Percentiles rank a stretch among this genome's conserved stretches.
Evolutionary conservation across 2,329 filamentous ascomycete genomes (phyloP).

Genomic region (Exophiala dermatitidis): DNA sequence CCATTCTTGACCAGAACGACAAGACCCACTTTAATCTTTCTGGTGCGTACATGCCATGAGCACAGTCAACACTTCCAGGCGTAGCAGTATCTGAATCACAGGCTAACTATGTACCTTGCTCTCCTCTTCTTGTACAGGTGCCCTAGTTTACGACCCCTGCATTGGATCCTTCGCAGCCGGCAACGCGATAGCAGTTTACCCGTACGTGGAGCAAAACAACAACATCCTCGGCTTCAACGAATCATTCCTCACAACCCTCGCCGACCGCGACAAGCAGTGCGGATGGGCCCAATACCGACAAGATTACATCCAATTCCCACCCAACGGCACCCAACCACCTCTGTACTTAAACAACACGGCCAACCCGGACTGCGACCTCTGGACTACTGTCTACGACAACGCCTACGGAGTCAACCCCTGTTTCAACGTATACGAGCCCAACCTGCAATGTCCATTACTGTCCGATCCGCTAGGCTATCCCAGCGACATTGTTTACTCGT

Average conservation of each 20-base stretch:
- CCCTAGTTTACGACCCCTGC: constrained; percentile 21
- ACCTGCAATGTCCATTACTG: constrained; percentile 61
- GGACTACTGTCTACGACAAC: constrained; percentile 30
- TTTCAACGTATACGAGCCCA: constrained; percentile 68
- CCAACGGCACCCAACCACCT: constrained; percentile 19
- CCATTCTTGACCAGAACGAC: constrained; percentile 32
- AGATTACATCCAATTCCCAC: constrained; percentile 21
- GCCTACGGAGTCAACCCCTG: constrained; percentile 55
- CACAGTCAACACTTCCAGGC: too few relatives aligned
- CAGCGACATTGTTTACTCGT: constrained; percentile 54
- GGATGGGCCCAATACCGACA: constrained; percentile 20
- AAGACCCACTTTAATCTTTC: constrained; percentile 46
- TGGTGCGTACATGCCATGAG: constrained; percentile 30
- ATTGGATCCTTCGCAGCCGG: constrained; percentile 18
- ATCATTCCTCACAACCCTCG: constrained; percentile 13
- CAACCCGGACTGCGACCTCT: constrained; percentile 19
- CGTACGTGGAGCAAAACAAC: constrained; percentile 19
- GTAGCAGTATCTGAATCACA: not conserved
- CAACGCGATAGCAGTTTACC: constrained; percentile 12
- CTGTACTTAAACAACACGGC: constrained; percentile 18
- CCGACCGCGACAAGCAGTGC: constrained; percentile 14
- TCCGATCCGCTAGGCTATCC: constrained; percentile 66
- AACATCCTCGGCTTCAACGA: constrained; percentile 22
- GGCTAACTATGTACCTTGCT: not conserved
- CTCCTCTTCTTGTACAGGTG: constrained; percentile 2